Evolutionary conservation across 768 basidiomycete species (phyloP).

Genomic region (Cystobasidium ongulense): DNA sequence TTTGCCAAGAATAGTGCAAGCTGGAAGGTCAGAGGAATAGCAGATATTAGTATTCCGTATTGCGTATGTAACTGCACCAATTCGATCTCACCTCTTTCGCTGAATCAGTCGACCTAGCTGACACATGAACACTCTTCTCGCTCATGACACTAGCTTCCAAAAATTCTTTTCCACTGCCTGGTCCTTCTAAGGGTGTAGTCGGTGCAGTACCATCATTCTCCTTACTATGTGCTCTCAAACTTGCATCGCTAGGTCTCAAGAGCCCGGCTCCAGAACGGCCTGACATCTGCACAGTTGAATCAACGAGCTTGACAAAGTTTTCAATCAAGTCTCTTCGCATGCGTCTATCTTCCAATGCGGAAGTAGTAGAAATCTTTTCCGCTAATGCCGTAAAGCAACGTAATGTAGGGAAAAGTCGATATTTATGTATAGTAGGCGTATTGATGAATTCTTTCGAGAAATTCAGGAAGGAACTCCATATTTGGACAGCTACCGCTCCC

Average conservation of each 20-base stretch:
- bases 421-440: constrained; percentile 48
- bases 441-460: constrained; percentile 69
- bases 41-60: background rate
- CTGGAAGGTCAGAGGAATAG: constrained; percentile 47
- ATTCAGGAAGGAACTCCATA: constrained; percentile 72
- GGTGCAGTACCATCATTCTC: constrained; percentile 2
- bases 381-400: constrained; percentile 72
- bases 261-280: constrained; percentile 52
- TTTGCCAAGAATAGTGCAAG: constrained; percentile 64
- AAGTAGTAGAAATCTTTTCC: constrained; percentile 77
- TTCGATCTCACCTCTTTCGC: constrained; percentile 2
- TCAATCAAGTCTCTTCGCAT: constrained; percentile 89
- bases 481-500: constrained; percentile 82
- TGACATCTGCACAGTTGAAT: constrained; percentile 64
- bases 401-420: constrained; percentile 63
- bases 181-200: background rate
- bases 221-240: background rate
- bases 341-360: constrained; percentile 79
- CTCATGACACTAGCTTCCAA: constrained; percentile 6
- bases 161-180: background rate
- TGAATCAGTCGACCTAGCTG: background rate
- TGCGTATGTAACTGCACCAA: background rate
- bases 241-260: constrained; percentile 8
- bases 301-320: constrained; percentile 72
- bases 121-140: background rate